Evolutionary conservation across 2,329 filamentous ascomycete species (phyloP).

Genomic region (Alternaria novae-zelandiae): DNA sequence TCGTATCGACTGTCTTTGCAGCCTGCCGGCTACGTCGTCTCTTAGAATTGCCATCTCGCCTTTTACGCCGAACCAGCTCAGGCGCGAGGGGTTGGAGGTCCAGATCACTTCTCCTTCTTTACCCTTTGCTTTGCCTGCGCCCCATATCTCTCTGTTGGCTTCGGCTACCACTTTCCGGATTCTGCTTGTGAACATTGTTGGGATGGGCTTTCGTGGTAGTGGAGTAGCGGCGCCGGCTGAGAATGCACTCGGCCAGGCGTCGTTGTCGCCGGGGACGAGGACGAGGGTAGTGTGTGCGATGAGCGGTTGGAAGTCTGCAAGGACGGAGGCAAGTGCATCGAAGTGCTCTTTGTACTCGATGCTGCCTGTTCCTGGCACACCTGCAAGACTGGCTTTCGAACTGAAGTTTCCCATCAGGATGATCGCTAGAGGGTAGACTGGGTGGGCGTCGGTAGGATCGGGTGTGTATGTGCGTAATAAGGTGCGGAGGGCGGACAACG

Average conservation of each 20-base stretch:
- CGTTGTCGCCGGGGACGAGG: slow-evolving; percentile 95
- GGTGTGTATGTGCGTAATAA: slow-evolving; percentile 75
- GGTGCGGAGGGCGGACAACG: slow-evolving; percentile 79
- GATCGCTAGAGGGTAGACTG: slow-evolving; percentile 75
- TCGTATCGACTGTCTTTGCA: slow-evolving; percentile 77
- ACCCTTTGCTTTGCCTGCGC: slow-evolving; percentile 51
- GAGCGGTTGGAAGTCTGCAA: slow-evolving; percentile 83
- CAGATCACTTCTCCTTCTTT: slow-evolving; percentile 77
- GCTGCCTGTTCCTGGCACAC: slow-evolving; percentile 74
- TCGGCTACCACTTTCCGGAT: slow-evolving; percentile 80
- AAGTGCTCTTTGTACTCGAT: slow-evolving; percentile 98
- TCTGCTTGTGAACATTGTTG: slow-evolving; percentile 87
- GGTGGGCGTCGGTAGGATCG: slow-evolving; percentile 60
- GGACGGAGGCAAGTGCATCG: slow-evolving; percentile 80
- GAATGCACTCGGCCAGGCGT: slow-evolving; percentile 94
- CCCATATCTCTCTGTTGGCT: slow-evolving; percentile 73
- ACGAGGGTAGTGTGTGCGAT: slow-evolving; percentile 83
- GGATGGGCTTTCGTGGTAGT: slow-evolving; percentile 74
- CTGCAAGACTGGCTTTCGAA: slow-evolving; percentile 63
- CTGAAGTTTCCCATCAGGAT: slow-evolving; percentile 86
- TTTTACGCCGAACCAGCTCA: slow-evolving; percentile 84
- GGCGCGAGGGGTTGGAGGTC: slow-evolving; percentile 83
- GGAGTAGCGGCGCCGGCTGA: slow-evolving; percentile 74
- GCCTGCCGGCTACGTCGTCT: slow-evolving; percentile 81
- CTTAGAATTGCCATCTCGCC: slow-evolving; percentile 88